Conservation (phyloP, 139 green algal species). For the Micromonas commoda region DNA sequence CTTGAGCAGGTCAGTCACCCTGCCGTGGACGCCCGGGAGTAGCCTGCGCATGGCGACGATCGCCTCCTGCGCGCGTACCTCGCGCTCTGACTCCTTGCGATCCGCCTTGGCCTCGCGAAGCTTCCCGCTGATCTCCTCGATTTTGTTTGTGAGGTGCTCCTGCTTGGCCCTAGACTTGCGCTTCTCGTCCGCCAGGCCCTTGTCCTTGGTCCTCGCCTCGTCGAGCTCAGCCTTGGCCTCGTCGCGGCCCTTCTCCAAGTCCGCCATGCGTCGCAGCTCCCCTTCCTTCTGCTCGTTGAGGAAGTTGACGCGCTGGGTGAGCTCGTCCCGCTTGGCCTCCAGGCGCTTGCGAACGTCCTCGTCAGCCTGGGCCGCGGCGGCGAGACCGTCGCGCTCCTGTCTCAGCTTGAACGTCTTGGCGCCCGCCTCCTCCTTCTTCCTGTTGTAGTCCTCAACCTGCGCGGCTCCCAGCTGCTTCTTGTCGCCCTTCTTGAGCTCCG, state of each 20-base stretch:
- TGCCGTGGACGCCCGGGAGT: slow-evolving; percentile 70
- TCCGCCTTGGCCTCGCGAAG: slow-evolving; percentile 64
- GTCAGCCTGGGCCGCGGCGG: slow-evolving; percentile 41
- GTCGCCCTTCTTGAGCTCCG: slow-evolving; percentile 15
- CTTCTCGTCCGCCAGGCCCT: slow-evolving; percentile 22
- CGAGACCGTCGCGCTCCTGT: slow-evolving; percentile 37
- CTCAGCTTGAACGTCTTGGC: slow-evolving; percentile 39
- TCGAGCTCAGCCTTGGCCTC: background rate
- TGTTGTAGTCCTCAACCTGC: slow-evolving; percentile 26
- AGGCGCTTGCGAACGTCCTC: slow-evolving; percentile 41
- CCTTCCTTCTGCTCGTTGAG: slow-evolving; percentile 26
- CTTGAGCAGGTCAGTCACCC: slow-evolving; percentile 69
- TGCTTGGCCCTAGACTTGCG: slow-evolving; percentile 17
- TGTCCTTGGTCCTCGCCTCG: slow-evolving; percentile 24
- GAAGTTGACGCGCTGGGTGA: slow-evolving; percentile 40
- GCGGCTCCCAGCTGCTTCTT: slow-evolving; percentile 1
- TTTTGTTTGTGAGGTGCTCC: slow-evolving; percentile 44
- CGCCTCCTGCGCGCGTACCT: slow-evolving; percentile 50
- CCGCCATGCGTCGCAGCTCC: slow-evolving; percentile 22
- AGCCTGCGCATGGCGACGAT: slow-evolving; percentile 59
- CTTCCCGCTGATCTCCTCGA: slow-evolving; percentile 55
- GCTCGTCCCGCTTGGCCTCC: slow-evolving; percentile 33
- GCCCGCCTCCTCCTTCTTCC: slow-evolving; percentile 39
- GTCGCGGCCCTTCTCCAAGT: slow-evolving; percentile 2
- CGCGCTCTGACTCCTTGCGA: slow-evolving; percentile 57